Evolutionary conservation across 768 basidiomycete genomes (phyloP).

Genomic region (Asterophora lycoperdoides): DNA sequence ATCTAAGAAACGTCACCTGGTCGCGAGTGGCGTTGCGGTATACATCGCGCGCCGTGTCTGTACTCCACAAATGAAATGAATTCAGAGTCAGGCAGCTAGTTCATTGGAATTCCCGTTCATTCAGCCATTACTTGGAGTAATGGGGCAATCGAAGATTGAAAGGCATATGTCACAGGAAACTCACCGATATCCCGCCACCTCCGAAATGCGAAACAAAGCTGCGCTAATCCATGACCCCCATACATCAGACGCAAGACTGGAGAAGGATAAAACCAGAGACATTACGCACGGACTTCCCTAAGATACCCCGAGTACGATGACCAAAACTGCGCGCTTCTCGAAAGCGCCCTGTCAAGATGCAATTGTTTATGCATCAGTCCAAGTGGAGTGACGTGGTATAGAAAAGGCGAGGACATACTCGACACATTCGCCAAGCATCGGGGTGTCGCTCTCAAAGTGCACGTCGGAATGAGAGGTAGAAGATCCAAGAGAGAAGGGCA

Average conservation of each 20-base stretch:
- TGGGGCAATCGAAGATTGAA: no score
- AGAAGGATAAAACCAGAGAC: conserved; percentile 1
- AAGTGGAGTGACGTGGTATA: background rate
- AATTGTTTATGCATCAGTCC: background rate
- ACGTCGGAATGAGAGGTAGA: conserved; percentile 3
- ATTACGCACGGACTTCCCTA: conserved; percentile 65
- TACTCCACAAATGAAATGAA: no score
- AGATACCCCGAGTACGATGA: conserved; percentile 83
- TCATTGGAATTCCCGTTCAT: no score
- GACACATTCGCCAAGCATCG: conserved; percentile 44
- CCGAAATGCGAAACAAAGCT: conserved; percentile 71
- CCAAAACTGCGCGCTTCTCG: conserved; percentile 79
- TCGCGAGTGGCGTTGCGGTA: conserved; percentile 65
- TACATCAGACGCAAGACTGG: background rate
- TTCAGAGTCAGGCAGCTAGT: background rate
- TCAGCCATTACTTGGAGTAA: background rate
- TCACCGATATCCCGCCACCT: conserved; percentile 73
- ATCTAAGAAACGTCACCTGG: conserved; percentile 45
- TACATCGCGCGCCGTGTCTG: conserved; percentile 61
- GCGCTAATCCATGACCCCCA: conserved; percentile 39
- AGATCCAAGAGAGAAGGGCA: conserved; percentile 26
- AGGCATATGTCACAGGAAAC: background rate
- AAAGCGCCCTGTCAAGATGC: conserved; percentile 49
- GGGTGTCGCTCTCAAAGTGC: background rate
- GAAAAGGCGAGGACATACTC: conserved; percentile 29